These are phyloP conservation scores for Conoideocrella luteorostrata DNA, from an alignment of 2,329 filamentous ascomycete species.

Conservation along the genomic window DNA sequence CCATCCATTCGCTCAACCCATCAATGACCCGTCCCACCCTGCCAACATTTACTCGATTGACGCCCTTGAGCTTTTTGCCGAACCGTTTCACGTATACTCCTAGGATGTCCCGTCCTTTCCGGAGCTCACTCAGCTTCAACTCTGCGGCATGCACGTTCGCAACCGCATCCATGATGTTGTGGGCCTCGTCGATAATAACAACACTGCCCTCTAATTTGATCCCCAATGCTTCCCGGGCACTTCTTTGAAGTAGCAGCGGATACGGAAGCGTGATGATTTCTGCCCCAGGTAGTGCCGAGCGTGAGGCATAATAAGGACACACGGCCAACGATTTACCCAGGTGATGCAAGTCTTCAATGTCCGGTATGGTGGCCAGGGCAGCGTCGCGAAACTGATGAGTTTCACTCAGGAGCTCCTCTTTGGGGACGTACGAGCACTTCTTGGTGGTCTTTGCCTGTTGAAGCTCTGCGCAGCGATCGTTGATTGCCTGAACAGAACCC, in stretches of 20 bases:
- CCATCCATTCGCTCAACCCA: constrained; percentile 66
- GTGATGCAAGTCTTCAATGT: constrained; percentile 83
- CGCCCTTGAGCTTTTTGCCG: constrained; percentile 79
- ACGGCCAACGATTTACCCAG: constrained; percentile 74
- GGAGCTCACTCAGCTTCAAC: constrained; percentile 66
- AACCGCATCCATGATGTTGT: constrained; percentile 96
- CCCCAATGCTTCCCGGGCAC: constrained; percentile 78
- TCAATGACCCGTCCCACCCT: constrained; percentile 80
- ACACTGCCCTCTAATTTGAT: constrained; percentile 82
- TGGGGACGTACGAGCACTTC: constrained; percentile 71
- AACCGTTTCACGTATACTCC: constrained; percentile 81
- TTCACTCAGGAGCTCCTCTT: constrained; percentile 64
- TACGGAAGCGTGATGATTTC: constrained; percentile 94
- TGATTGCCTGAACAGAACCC: constrained; percentile 71
- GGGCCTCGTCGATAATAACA: constrained; percentile 94
- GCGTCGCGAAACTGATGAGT: constrained; percentile 81
- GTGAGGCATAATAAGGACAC: constrained; percentile 95
- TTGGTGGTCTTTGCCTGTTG: constrained; percentile 59
- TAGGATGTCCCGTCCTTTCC: constrained; percentile 66
- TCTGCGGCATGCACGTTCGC: constrained; percentile 78
- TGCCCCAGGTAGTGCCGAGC: constrained; percentile 71
- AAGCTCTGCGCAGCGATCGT: constrained; percentile 85
- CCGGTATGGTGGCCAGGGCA: constrained; percentile 74
- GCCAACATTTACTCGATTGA: constrained; percentile 85
- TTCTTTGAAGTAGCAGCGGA: constrained; percentile 79